A percentile compares a stretch with the other conserved stretches of the same genome.
phyloP scores from a whole-genome alignment of 495 filamentous ascomycete species.

The Penicillium bialowiezense region DNA sequence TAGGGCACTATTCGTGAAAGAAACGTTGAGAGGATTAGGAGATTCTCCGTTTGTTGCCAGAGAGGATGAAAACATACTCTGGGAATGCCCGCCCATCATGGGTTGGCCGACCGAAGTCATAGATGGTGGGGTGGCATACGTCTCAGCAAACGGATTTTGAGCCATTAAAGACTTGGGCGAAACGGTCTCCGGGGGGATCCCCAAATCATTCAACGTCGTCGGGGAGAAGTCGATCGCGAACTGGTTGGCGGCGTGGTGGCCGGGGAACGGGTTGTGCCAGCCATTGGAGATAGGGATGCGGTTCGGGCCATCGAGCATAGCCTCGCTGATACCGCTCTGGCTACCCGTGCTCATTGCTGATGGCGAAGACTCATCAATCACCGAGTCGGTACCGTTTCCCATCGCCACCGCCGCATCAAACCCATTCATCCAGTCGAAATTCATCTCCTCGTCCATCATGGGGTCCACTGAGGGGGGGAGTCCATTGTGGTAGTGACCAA shows the following conservation, averaged over 20 bases:
- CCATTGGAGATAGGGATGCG: constrained; percentile 53
- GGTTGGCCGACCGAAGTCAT: constrained; percentile 57
- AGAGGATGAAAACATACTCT: constrained; percentile 56
- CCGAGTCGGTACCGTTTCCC: constrained; percentile 66
- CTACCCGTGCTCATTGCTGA: constrained; percentile 92
- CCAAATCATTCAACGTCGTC: constrained; percentile 40
- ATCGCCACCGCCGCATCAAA: constrained; percentile 77
- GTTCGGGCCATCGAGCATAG: constrained; percentile 83
- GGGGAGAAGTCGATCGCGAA: constrained; percentile 61
- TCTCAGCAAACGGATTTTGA: constrained; percentile 43
- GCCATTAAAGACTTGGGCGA: constrained; percentile 50
- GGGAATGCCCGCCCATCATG: constrained; percentile 48
- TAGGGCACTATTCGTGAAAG: constrained; percentile 51
- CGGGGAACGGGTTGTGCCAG: constrained; percentile 66
- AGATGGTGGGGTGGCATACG: constrained; percentile 58
- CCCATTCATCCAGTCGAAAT: constrained; percentile 82
- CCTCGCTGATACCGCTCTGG: constrained; percentile 87
- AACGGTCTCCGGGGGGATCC: constrained; percentile 42
- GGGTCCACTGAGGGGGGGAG: constrained; percentile 46
- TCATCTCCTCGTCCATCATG: constrained; percentile 68
- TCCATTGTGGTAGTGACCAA: constrained; percentile 61
- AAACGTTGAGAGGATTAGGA: constrained; percentile 53
- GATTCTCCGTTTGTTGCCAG: constrained; percentile 55
- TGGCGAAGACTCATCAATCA: constrained; percentile 88
- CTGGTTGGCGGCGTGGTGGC: constrained; percentile 52